Evolutionary conservation across 768 basidiomycete species (phyloP).

Genomic region (Collybiopsis confluens): DNA sequence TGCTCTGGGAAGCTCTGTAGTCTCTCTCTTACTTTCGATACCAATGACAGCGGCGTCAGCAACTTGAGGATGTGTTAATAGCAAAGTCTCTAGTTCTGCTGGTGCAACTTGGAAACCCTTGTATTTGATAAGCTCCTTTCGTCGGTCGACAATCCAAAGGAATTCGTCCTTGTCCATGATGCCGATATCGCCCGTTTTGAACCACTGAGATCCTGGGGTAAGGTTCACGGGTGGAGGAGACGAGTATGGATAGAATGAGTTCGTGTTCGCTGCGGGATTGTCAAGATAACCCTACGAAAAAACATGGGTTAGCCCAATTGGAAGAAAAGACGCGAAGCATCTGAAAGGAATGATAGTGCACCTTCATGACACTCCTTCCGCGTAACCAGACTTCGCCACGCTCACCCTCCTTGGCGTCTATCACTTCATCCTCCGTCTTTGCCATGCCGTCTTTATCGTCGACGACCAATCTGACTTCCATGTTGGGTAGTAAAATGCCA

Average conservation of each 20-base stretch:
- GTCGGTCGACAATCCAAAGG: constrained; percentile 69
- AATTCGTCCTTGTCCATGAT: constrained; percentile 66
- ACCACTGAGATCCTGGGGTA: constrained; percentile 46
- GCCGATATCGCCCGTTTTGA: constrained; percentile 86
- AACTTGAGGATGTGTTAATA: constrained; percentile 71
- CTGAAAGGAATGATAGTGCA: not conserved
- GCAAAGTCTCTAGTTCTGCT: constrained; percentile 77
- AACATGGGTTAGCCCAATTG: not conserved
- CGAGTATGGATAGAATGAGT: constrained; percentile 58
- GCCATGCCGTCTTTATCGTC: constrained; percentile 43
- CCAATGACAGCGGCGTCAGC: constrained; percentile 83
- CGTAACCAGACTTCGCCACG: constrained; percentile 81
- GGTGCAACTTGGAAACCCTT: constrained; percentile 66
- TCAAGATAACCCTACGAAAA: constrained; percentile 56
- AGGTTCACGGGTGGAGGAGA: not conserved
- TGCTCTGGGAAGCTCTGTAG: constrained; percentile 79
- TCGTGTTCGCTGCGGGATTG: constrained; percentile 64
- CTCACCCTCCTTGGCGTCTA: constrained; percentile 34
- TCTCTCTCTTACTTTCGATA: constrained; percentile 58
- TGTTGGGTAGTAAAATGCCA: constrained; percentile 68
- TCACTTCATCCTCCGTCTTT: not conserved
- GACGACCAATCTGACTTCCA: constrained; percentile 69
- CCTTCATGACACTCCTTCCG: constrained; percentile 80
- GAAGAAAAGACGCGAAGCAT: not conserved
- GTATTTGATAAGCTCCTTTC: constrained; percentile 76